Evolutionary conservation across 2,329 filamentous ascomycete species (phyloP), one percentile per base, ranked within the genome.

Genomic region (Pleoardoris graminearum): DNA sequence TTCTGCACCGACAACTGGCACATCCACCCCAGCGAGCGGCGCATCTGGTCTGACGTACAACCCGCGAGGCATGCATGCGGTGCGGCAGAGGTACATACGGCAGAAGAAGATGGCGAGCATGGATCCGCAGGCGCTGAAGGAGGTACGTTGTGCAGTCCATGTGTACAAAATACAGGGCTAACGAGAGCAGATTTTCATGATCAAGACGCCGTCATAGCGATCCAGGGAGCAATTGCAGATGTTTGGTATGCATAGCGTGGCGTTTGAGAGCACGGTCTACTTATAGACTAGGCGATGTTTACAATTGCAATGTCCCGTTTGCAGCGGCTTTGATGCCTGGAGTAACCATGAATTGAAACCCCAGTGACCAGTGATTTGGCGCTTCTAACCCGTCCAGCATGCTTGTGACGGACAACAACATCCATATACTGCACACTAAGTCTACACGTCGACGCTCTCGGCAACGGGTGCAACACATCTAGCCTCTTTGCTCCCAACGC

Each of bases 31-130:
- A 78, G 23, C 80, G 76, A 25, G 79, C 79, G 52, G 76, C 71
- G 54, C 60, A 17, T 55, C 75, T 74, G 70, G 62, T 1, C 45
- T 65, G 19, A 59, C 52, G 1, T 74, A 71, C 42, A 61, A 56
- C 11, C 76, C 80, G 55, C 78, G 81, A 22, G 85, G 82, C 43
- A 83, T 91, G 58, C 89, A 92, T 70, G 83, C 88, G 49, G 85
- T 92, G 41, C 81, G 93, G 58, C 85, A 89, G 61, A 82, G 90
- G 54, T 90, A 92, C 73, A 96, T 97, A 66, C 88, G 88, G 51
- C 90, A 94, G 64, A 97, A 97, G 79, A 86, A 85, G 65, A 84
- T 87, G 77, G 91, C 92, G 2, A 83, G 91, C 53, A 82, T 91
- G 77, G 89, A 97, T 72, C 82, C 86, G 43, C 85, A 88, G 67